These are phyloP conservation scores for Monosporascus sp. DNA, from an alignment of 2,329 filamentous ascomycete species.

Conservation along the genomic window DNA sequence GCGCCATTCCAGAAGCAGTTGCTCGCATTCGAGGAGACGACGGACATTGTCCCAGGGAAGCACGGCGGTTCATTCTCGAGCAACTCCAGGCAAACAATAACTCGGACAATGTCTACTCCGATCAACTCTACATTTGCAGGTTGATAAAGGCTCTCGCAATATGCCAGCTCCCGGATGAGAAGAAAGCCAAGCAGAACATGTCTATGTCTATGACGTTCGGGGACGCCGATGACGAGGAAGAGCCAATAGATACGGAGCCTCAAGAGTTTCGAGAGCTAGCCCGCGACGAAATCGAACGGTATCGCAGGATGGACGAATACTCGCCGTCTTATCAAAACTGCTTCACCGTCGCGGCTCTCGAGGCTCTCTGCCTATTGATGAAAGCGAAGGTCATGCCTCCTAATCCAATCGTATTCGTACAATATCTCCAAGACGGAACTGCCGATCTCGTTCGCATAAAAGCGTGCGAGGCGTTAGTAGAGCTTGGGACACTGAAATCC, in stretches of 20 bases:
- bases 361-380: conserved; percentile 58
- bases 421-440: conserved; percentile 61
- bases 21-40: conserved; percentile 68
- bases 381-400: conserved; percentile 55
- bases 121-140: conserved; percentile 80
- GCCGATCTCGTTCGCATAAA: conserved; percentile 59
- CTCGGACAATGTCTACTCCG: conserved; percentile 79
- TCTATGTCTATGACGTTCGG: conserved; percentile 37
- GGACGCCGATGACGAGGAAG: conserved; percentile 36
- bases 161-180: conserved; percentile 47
- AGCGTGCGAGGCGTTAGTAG: conserved; percentile 58
- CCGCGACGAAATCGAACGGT: conserved; percentile 60
- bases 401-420: conserved; percentile 50
- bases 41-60: conserved; percentile 71
- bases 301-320: conserved; percentile 64
- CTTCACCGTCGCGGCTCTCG: conserved; percentile 56
- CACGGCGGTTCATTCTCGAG: conserved; percentile 80
- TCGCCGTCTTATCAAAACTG: conserved; percentile 63
- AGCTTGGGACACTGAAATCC: conserved; percentile 55
- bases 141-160: conserved; percentile 61
- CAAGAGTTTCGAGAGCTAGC: conserved; percentile 46
- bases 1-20: conserved; percentile 76
- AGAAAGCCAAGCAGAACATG: conserved; percentile 33
- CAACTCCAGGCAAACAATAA: conserved; percentile 94
- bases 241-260: conserved; percentile 34